Evolutionary conservation across 805 yeast genomes (phyloP), one percentile per base, ranked within the genome.

Genomic region (Starmera amethionina): DNA sequence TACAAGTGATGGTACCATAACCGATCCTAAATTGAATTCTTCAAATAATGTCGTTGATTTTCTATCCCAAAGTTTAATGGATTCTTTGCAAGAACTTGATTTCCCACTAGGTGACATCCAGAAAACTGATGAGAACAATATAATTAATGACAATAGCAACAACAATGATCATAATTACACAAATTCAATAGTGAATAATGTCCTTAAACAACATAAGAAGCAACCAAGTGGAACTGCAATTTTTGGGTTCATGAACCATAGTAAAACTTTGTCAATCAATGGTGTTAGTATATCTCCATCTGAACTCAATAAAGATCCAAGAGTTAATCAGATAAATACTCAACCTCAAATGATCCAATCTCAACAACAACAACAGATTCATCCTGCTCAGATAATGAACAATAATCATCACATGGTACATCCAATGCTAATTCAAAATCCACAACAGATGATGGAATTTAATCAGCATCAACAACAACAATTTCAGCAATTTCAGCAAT

Each of bases 191-290:
- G 7, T 22, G 2, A 22, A 22, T 22, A 22, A 22, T 22, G 27
- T 22, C 27, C 27, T 22, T 8, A 22, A 22, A 22, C 27, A 22
- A 22, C 90, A 82, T 54, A 60, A 70, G 40, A 72, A 85, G 47
- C 75, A 77, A 42, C 67, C 74, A 15, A 80, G 88, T 63, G 94
- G 94, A 12, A 80, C 90, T 4, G 90, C 84, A 3, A 82, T 83
- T 25, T 83, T 83, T 58, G 94, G 94, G 0, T 82, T 73, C 48
- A 63, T 69, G 8, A 77, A 75, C 36, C 89, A 82, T 55, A 70
- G 70, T 43, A 73, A 75, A 42, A 81, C 77, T 36, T 57, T 82
- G 31, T 75, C 84, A 3, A 70, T 82, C 36, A 33, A 16, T 34
- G 35, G 30, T 15, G 14, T n/a, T 6, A n/a, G n/a, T 13, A 30